Conservation (phyloP, 495 filamentous ascomycete genomes). For the Penicillium salamii region DNA sequence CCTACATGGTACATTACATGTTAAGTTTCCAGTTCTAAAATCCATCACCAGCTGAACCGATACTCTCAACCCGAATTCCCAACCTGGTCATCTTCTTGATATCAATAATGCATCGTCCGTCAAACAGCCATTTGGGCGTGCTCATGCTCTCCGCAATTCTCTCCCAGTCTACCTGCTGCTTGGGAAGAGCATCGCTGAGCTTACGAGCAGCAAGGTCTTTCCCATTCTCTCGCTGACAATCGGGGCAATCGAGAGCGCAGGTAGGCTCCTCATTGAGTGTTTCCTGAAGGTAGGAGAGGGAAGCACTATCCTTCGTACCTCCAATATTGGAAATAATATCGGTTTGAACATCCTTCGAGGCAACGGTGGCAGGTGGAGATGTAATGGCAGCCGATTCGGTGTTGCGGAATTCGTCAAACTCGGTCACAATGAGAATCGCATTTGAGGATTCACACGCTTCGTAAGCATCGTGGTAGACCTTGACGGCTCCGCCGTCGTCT, state of each 20-base stretch:
- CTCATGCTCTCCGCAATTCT: constrained; percentile 52
- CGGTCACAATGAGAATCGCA: constrained; percentile 33
- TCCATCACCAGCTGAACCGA: constrained; percentile 11
- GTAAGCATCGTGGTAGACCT: constrained; percentile 32
- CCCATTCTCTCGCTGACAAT: constrained; percentile 16
- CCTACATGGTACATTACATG: no score
- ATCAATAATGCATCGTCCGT: constrained; percentile 66
- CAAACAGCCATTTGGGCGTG: constrained; percentile 66
- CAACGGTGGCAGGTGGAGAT: not conserved
- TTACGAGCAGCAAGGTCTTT: not conserved
- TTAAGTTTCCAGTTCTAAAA: not conserved
- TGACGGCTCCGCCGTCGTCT: constrained; percentile 19
- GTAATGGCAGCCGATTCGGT: not conserved
- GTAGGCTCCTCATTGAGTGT: constrained; percentile 14
- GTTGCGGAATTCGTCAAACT: constrained; percentile 26
- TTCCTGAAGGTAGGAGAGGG: not conserved
- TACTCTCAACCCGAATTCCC: constrained; percentile 17
- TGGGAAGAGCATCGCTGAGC: not conserved
- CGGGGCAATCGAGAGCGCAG: constrained; percentile 23
- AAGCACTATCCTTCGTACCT: not conserved
- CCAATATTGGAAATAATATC: not conserved
- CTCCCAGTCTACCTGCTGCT: constrained; percentile 47
- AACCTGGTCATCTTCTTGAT: constrained; percentile 12
- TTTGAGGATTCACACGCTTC: constrained; percentile 31
- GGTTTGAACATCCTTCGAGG: not conserved